Percentiles rank a stretch among this genome's conserved stretches.
Conservation (phyloP, 176 grass and related monocot species). For the Pharus latifolius region DNA sequence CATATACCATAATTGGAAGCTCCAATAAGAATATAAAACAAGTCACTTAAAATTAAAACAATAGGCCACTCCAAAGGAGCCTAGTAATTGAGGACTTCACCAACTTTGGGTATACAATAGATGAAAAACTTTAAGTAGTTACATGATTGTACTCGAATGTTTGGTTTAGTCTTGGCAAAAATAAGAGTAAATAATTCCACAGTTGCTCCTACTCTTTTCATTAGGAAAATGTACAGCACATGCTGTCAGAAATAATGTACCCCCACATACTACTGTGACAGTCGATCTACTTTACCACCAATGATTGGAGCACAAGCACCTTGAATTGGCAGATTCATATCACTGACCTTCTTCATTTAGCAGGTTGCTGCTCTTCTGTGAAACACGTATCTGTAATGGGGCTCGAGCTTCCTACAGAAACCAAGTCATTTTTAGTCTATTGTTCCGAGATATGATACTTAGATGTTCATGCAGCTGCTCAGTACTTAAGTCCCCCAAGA, state of each 20-base stretch:
- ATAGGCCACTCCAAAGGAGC: too few species aligned
- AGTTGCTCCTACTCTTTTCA: too few species aligned
- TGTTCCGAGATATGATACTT: neutral
- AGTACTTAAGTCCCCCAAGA: neutral
- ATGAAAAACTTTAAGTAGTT: too few species aligned
- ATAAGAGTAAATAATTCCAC: too few species aligned
- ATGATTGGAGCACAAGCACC: neutral
- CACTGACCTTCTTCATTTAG: conserved; percentile 68
- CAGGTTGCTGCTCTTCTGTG: conserved; percentile 67
- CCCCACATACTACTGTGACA: neutral
- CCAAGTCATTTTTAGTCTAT: neutral
- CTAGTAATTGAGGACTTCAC: too few species aligned
- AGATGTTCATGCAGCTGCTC: neutral
- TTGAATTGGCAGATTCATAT: conserved; percentile 3
- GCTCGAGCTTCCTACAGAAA: conserved; percentile 62
- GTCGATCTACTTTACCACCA: neutral
- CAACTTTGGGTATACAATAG: too few species aligned
- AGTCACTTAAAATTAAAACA: too few species aligned
- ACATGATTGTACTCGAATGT: too few species aligned
- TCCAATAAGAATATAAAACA: too few species aligned
- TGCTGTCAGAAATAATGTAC: neutral
- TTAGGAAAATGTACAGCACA: too few species aligned
- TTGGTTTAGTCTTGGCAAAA: too few species aligned
- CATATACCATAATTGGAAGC: too few species aligned
- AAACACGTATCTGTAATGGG: conserved; percentile 83